phyloP scores from a whole-genome alignment of 805 yeast species.

The Ogataea populi-albae region DNA sequence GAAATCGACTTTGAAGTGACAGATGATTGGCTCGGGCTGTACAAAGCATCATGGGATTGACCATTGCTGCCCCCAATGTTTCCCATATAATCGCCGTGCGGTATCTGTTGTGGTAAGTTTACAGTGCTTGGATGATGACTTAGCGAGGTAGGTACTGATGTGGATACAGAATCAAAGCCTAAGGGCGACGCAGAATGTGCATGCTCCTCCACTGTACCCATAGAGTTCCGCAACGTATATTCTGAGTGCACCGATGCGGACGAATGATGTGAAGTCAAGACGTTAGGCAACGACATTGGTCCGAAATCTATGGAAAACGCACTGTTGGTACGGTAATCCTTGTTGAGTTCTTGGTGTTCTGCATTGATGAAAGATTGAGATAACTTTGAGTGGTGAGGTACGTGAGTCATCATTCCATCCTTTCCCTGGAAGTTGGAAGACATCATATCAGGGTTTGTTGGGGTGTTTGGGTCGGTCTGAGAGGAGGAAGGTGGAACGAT shows the following conservation, averaged over 20 bases:
- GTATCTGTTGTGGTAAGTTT: conserved; percentile 14
- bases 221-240: conserved; percentile 6
- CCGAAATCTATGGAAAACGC: conserved; percentile 19
- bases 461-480: conserved; percentile 9
- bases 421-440: conserved; percentile 20
- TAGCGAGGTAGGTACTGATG: conserved; percentile 22
- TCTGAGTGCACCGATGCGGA: conserved; percentile 15
- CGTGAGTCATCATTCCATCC: conserved; percentile 22
- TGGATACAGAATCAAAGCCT: conserved; percentile 21
- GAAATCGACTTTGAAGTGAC: conserved; percentile 11
- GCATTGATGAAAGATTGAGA: conserved; percentile 26
- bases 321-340: conserved; percentile 1
- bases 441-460: conserved; percentile 1
- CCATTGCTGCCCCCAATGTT: conserved; percentile 2
- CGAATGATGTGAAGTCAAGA: conserved; percentile 5
- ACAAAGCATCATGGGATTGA: conserved; percentile 10
- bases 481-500: conserved; percentile 13
- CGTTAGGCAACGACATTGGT: conserved; percentile 13
- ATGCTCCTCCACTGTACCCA: conserved; percentile 7
- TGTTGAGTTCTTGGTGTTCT: conserved; percentile 1
- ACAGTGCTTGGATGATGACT: conserved; percentile 23
- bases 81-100: conserved; percentile 6
- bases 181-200: conserved; percentile 19
- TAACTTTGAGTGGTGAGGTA: conserved; percentile 27
- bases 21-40: conserved; percentile 26